A percentile compares a stretch with the other conserved stretches of the same genome.
These are phyloP conservation scores for Quercus mongolica DNA, from an alignment of 306 rosid species.

Conservation along the genomic window DNA sequence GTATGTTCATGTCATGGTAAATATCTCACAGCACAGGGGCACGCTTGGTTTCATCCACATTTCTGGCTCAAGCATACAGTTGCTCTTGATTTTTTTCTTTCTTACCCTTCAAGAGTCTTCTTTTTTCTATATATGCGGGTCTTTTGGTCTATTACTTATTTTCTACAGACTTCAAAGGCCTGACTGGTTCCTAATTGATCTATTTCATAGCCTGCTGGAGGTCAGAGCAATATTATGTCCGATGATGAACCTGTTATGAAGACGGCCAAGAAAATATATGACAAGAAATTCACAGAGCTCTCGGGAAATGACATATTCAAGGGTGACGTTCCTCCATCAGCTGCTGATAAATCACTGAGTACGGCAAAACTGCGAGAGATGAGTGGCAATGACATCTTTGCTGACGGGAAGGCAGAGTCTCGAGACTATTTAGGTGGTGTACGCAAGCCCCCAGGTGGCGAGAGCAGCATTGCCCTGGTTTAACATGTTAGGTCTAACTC, in stretches of 20 bases:
- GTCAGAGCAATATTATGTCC: constrained; percentile 30
- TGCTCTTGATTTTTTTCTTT: background rate
- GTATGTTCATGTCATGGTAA: background rate
- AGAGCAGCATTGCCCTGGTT: constrained; percentile 98
- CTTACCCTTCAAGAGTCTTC: background rate
- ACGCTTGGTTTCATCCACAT: background rate
- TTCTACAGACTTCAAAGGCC: background rate
- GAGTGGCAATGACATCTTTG: constrained; percentile 92
- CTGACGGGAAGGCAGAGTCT: constrained; percentile 89
- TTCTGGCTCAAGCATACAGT: background rate
- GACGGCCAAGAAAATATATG: constrained; percentile 81
- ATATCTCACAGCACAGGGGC: background rate
- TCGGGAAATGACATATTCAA: constrained; percentile 89
- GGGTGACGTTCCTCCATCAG: constrained; percentile 67
- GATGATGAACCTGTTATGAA: constrained; percentile 53
- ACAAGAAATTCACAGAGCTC: constrained; percentile 70
- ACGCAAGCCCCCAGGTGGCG: constrained; percentile 99
- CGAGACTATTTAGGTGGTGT: constrained; percentile 92
- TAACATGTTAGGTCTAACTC: constrained; percentile 75
- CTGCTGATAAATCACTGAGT: constrained; percentile 78
- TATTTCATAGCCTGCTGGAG: constrained; percentile 39
- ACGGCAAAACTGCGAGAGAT: constrained; percentile 85
- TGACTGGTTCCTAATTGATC: constrained; percentile 16
- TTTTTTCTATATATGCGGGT: background rate
- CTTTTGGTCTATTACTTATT: background rate